A percentile compares a stretch with the other conserved stretches of the same genome.
phyloP scores from a whole-genome alignment of 129 eudicot species.

The Chrysanthemum seticuspe region DNA sequence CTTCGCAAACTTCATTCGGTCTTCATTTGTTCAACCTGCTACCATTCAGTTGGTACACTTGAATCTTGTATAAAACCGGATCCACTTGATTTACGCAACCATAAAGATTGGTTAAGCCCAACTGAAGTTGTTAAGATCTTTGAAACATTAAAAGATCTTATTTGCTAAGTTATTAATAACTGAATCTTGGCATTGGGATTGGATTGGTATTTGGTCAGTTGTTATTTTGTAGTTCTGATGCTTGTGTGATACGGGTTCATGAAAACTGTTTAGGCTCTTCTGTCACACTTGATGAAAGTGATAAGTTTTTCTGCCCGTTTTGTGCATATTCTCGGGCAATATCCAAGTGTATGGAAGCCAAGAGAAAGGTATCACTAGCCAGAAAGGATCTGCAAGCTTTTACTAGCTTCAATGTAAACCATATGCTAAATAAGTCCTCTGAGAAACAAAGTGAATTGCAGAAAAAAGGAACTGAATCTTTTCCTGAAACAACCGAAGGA shows the following conservation, averaged over 20 bases:
- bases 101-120: slow-evolving; percentile 90
- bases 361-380: slow-evolving; percentile 48
- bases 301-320: slow-evolving; percentile 65
- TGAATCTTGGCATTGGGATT: too few species aligned
- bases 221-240: slow-evolving; percentile 53
- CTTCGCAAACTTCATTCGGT: slow-evolving; percentile 19
- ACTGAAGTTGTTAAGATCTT: slow-evolving; percentile 62
- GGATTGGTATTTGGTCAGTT: slow-evolving; percentile 32
- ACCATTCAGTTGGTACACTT: slow-evolving; percentile 34
- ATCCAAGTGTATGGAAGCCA: slow-evolving; percentile 49
- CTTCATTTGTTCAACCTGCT: slow-evolving; percentile 14
- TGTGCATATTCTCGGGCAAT: slow-evolving; percentile 74
- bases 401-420: slow-evolving; percentile 26
- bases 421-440: slow-evolving; percentile 15
- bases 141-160: slow-evolving; percentile 42
- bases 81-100: slow-evolving; percentile 39
- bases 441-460: slow-evolving; percentile 16
- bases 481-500: slow-evolving; percentile 26
- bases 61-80: slow-evolving; percentile 19
- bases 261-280: slow-evolving; percentile 61
- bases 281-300: slow-evolving; percentile 46
- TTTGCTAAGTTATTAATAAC: too few species aligned
- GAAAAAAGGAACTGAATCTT: slow-evolving; percentile 19
- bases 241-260: slow-evolving; percentile 66
- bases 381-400: slow-evolving; percentile 56